Percentiles rank a stretch among this genome's conserved stretches.
These are phyloP conservation scores for Aspergillus arachidicola DNA, from an alignment of 2,329 filamentous ascomycete genomes.

Conservation along the genomic window DNA sequence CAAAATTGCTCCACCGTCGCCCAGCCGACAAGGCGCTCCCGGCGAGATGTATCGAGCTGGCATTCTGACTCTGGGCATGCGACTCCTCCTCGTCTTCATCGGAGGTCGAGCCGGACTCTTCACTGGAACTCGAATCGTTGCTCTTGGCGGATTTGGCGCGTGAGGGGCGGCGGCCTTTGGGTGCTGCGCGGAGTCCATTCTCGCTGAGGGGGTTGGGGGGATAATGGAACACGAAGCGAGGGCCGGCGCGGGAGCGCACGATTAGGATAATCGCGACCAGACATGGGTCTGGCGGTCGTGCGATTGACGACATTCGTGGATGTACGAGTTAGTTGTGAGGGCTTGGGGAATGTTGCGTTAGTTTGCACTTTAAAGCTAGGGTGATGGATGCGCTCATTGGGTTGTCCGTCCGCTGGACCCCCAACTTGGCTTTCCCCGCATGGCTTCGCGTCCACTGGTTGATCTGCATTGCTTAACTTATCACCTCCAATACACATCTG, in stretches of 20 bases:
- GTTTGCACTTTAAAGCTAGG: slow-evolving; percentile 1
- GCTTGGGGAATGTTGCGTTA: not conserved
- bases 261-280: slow-evolving; percentile 73
- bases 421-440: not conserved
- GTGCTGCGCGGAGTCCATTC: slow-evolving; percentile 37
- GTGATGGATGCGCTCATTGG: not conserved
- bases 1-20: slow-evolving; percentile 38
- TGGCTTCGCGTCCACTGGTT: not conserved
- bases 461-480: not conserved
- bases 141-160: slow-evolving; percentile 35
- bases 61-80: slow-evolving; percentile 17
- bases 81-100: slow-evolving; percentile 44
- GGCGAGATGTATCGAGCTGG: slow-evolving; percentile 20
- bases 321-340: slow-evolving; percentile 9
- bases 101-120: slow-evolving; percentile 40
- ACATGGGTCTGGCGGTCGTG: slow-evolving; percentile 56
- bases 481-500: not conserved
- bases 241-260: slow-evolving; percentile 75
- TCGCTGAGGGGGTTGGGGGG: slow-evolving; percentile 60
- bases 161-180: slow-evolving; percentile 37
- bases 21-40: slow-evolving; percentile 25
- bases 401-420: not conserved
- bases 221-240: slow-evolving; percentile 84
- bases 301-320: slow-evolving; percentile 47
- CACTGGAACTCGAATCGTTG: slow-evolving; percentile 44